Evolutionary conservation across 768 basidiomycete species (phyloP), one percentile per base, ranked within the genome.

Genomic region (Chiua virens): DNA sequence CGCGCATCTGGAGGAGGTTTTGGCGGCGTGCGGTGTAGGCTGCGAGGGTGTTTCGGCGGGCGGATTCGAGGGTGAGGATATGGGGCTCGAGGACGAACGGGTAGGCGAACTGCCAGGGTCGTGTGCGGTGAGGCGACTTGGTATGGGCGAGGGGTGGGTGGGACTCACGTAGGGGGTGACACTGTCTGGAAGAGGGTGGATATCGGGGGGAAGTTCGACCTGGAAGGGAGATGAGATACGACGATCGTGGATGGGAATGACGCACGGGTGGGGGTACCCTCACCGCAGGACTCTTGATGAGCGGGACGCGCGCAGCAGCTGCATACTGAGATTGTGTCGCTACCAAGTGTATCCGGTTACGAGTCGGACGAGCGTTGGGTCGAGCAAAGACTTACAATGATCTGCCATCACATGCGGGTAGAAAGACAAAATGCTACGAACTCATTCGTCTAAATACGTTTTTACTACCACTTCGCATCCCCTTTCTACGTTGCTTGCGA

Each of bases 31-130:
- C 75, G 3, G 79, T 71, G 54, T 89, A 80, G 1, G 86, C 76
- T 0, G 85, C 77, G 34, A 91, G 77, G 1, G 86, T 85, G 4
- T 76, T 71, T 42, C 85, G 77, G 2, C 91, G 85, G 0, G 89
- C 78, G 0, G 87, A 82, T 63, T 89, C 89, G 36, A 91, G 71
- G 2, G 83, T 80, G 46, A 95, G 69, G 57, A 92, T 76, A 65
- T 96, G 94, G 0, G 85, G 81, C 63, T 98, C 96, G 45, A 98
- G 80, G 4, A 93, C 88, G 75, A 92, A 98, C 2, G 96, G 95
- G 63, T 98, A 98, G 38, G 90, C 96, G 61, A 98, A 97, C 95
- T 98, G 23, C 23, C 23, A 28, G 7, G 3, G 30, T 30, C 65
- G 6, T 38, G 32, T 47, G n/a, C 44, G 45, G 27, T 47, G n/a